Evolutionary conservation across 2,329 filamentous ascomycete genomes (phyloP).

Genomic region (Aureobasidium sp.): DNA sequence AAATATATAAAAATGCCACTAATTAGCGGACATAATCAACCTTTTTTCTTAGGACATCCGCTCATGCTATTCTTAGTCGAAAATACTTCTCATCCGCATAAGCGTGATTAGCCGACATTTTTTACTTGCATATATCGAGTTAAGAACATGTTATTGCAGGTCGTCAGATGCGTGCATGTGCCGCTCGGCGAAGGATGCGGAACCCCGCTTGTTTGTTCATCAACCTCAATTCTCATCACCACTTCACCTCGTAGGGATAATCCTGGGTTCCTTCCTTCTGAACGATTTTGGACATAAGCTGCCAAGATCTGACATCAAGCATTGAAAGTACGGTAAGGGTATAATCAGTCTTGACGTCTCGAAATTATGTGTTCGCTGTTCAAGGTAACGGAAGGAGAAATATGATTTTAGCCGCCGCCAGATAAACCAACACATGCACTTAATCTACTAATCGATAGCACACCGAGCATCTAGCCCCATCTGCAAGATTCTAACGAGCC

Average conservation of each 20-base stretch:
- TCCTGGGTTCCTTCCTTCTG: not conserved
- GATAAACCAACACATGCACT: not conserved
- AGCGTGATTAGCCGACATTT: slow-evolving; percentile 5
- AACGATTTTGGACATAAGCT: no score
- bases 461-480: not conserved
- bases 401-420: not conserved
- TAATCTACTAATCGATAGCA: not conserved
- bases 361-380: not conserved
- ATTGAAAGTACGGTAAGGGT: not conserved
- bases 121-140: not conserved
- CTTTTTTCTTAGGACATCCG: not conserved
- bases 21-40: slow-evolving; percentile 4
- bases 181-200: not conserved
- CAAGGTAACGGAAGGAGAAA: not conserved
- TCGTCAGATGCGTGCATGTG: not conserved
- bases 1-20: slow-evolving; percentile 2
- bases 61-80: slow-evolving; percentile 2
- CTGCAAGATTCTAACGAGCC: slow-evolving; percentile 4
- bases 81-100: not conserved
- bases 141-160: not conserved
- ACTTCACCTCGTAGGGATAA: not conserved
- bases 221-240: not conserved
- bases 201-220: not conserved
- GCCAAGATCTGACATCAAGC: not conserved
- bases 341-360: not conserved